phyloP scores from a whole-genome alignment of 805 yeast genomes.

The Nakazawaea peltata region DNA sequence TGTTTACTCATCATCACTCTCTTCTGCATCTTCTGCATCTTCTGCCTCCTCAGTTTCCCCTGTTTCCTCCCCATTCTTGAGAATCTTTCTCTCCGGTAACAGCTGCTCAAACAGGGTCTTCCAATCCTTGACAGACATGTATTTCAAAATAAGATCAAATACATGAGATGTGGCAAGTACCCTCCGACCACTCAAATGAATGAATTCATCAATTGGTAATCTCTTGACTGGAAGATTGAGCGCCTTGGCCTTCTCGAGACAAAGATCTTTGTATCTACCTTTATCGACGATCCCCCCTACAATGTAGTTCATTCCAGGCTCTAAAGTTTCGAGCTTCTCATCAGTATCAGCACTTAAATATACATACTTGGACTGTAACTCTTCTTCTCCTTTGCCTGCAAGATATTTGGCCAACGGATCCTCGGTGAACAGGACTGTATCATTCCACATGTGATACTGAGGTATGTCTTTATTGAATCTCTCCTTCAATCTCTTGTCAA shows the following conservation, averaged over 20 bases:
- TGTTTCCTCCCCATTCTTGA: no score
- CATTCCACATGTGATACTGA: slow-evolving; percentile 59
- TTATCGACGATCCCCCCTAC: slow-evolving; percentile 97
- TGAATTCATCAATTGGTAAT: slow-evolving; percentile 81
- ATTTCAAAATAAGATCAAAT: slow-evolving; percentile 75
- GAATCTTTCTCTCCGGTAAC: slow-evolving; percentile 76
- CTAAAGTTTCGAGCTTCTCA: slow-evolving; percentile 52
- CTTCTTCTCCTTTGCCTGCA: slow-evolving; percentile 17
- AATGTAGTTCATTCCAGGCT: slow-evolving; percentile 68
- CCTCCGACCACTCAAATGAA: slow-evolving; percentile 74
- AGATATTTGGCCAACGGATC: slow-evolving; percentile 26
- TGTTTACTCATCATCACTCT: no score
- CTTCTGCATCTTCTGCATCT: no score
- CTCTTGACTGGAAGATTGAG: slow-evolving; percentile 67
- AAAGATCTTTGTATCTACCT: slow-evolving; percentile 76
- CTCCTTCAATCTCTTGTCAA: slow-evolving; percentile 54
- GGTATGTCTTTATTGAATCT: slow-evolving; percentile 62
- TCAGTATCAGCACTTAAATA: slow-evolving; percentile 88
- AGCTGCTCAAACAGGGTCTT: slow-evolving; percentile 78
- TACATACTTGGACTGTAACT: slow-evolving; percentile 33
- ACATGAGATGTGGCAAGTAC: slow-evolving; percentile 94
- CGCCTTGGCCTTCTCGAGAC: slow-evolving; percentile 72
- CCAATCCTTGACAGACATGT: slow-evolving; percentile 81
- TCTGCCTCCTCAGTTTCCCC: no score
- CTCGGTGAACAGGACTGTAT: slow-evolving; percentile 41